Conservation (phyloP, 2,329 filamentous ascomycete species). For the Rasamsonia emersonii region DNA sequence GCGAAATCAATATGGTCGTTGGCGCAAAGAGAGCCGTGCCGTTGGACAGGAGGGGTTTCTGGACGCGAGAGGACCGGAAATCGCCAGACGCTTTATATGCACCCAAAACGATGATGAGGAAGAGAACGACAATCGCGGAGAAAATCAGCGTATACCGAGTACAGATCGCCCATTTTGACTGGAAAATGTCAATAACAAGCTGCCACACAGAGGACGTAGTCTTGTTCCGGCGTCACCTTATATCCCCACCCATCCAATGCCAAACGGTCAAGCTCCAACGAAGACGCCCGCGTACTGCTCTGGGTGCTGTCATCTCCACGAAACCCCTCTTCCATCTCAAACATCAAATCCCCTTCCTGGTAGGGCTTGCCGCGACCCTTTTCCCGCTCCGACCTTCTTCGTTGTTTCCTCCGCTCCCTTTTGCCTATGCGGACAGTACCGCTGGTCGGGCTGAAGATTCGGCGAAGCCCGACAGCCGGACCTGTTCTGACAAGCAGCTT, state of each 20-base stretch:
- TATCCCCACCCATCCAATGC: constrained; percentile 23
- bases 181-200: constrained; percentile 1
- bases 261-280: constrained; percentile 44
- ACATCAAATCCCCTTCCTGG: constrained; percentile 72
- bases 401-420: constrained; percentile 44
- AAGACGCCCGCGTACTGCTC: constrained; percentile 53
- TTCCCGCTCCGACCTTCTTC: constrained; percentile 29
- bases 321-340: constrained; percentile 76
- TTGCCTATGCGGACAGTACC: constrained; percentile 44
- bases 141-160: constrained; percentile 32
- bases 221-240: constrained; percentile 17
- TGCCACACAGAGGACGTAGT: constrained; percentile 6
- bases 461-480: constrained; percentile 26
- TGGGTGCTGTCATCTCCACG: constrained; percentile 55
- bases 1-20: constrained; percentile 85
- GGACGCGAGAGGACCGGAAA: constrained; percentile 20
- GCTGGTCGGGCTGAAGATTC: constrained; percentile 34
- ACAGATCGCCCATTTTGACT: constrained; percentile 13
- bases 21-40: constrained; percentile 83
- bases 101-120: constrained; percentile 47
- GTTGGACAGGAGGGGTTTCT: constrained; percentile 49
- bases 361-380: constrained; percentile 45
- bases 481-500: constrained; percentile 35
- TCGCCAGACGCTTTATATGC: constrained; percentile 47
- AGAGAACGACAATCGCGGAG: constrained; percentile 42